Evolutionary conservation across 2,329 filamentous ascomycete genomes (phyloP), one percentile per base, ranked within the genome.

Genomic region (Claviceps cyperi): DNA sequence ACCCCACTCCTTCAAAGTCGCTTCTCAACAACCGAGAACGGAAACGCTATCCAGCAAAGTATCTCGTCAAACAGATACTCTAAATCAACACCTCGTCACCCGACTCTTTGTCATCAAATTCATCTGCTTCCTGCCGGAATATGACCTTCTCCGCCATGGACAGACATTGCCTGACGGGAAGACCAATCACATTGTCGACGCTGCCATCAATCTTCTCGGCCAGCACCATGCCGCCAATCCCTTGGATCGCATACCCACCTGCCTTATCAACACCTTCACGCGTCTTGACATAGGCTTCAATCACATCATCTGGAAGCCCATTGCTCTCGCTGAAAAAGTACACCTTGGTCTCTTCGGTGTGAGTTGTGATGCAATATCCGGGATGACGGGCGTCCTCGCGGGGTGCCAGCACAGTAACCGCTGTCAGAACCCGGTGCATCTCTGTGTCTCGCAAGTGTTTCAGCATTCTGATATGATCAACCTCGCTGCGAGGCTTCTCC

Each of bases 261-360:
- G 92, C 92, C 73, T 97, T 98, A 66, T 97, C 92, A 11, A 81
- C 89, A 2, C 92, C 92, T 71, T 98, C 92, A 50, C 91, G 76
- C 21, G 91, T 96, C 61, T 75, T 77, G 51, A 90, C 84, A 62
- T 90, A 90, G 5, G 71, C 78, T 58, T 87, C 72, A 52, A 97
- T 82, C 57, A 95, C 77, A 52, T 94, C 89, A 68, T 98, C 91
- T 14, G 72, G 69, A 52, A 80, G 62, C 3, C 77, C 77, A 15
- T 77, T 70, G 14, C 60, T 58, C 57, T 76, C 77, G 52, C 73
- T 67, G 62, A 89, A 87, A 67, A 98, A 98, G 62, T 77, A 80
- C n/a, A 98, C 92, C 53, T 75, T 78, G 43, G 91, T 97, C 73
- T 95, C 90, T 70, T 97, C 91, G 5, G 92, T 86, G 60, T 85